Evolutionary conservation across 805 yeast species (phyloP).

Genomic region (Wickerhamiella brachini): DNA sequence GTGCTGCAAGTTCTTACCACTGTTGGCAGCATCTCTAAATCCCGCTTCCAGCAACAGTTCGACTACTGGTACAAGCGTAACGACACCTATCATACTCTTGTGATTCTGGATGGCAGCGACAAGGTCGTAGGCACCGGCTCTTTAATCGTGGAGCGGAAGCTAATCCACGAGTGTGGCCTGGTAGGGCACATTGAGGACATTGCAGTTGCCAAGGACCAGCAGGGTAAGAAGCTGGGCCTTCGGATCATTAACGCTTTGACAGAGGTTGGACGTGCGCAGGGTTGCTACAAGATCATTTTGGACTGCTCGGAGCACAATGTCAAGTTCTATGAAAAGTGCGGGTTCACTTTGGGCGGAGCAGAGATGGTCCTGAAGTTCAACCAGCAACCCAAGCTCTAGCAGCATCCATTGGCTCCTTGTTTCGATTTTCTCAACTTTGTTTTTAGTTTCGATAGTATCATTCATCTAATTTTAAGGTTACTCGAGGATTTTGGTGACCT

Average conservation of each 20-base stretch:
- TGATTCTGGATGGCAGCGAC: slow-evolving; percentile 41
- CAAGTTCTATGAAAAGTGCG: slow-evolving; percentile 82
- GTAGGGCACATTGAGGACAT: slow-evolving; percentile 96
- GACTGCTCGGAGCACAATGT: slow-evolving; percentile 80
- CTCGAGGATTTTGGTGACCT: slow-evolving; percentile 68
- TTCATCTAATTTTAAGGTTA: not conserved
- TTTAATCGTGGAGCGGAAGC: slow-evolving; percentile 62
- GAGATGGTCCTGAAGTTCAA: slow-evolving; percentile 21
- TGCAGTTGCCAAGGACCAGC: slow-evolving; percentile 59
- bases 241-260: slow-evolving; percentile 49
- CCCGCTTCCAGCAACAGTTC: slow-evolving; percentile 37
- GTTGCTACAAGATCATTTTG: slow-evolving; percentile 78
- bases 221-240: slow-evolving; percentile 72
- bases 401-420: not conserved
- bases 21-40: slow-evolving; percentile 55
- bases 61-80: slow-evolving; percentile 41
- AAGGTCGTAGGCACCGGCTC: slow-evolving; percentile 73
- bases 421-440: not conserved
- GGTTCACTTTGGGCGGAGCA: slow-evolving; percentile 36
- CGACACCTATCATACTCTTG: slow-evolving; percentile 53
- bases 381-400: not conserved
- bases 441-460: not conserved
- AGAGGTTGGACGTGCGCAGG: slow-evolving; percentile 40
- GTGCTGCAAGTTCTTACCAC: slow-evolving; percentile 60
- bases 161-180: slow-evolving; percentile 66